Evolutionary conservation across 495 filamentous ascomycete genomes (phyloP).

Genomic region (Podospora pseudopauciseta): DNA sequence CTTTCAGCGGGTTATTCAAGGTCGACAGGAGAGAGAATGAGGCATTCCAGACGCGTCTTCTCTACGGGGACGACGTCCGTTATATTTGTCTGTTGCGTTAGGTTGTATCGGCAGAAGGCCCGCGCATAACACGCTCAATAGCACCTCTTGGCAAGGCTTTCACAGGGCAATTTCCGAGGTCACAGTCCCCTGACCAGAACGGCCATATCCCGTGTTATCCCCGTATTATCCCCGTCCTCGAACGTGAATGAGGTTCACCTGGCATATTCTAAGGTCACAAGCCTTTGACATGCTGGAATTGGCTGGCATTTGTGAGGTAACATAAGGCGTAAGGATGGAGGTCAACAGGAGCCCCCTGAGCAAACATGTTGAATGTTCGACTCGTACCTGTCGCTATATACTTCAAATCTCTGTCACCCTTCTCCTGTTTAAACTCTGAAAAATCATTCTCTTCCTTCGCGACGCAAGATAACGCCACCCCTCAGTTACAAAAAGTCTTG

Average conservation of each 20-base stretch:
- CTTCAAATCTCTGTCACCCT: too few relatives aligned
- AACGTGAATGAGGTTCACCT: not conserved
- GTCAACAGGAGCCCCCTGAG: not conserved
- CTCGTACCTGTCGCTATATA: not conserved
- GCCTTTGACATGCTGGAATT: not conserved
- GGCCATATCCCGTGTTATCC: not conserved
- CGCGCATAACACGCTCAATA: not conserved
- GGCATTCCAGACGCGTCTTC: too few relatives aligned
- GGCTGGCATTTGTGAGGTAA: too few relatives aligned
- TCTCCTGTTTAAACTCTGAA: too few relatives aligned
- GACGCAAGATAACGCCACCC: too few relatives aligned
- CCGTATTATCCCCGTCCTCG: not conserved
- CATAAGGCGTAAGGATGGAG: too few relatives aligned
- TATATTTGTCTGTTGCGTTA: too few relatives aligned
- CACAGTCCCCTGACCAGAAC: too few relatives aligned
- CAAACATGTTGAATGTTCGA: not conserved
- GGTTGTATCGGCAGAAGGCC: not conserved
- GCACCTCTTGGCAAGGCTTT: not conserved
- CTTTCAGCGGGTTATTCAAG: not conserved
- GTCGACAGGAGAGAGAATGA: not conserved
- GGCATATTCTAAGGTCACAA: not conserved
- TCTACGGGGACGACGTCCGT: too few relatives aligned
- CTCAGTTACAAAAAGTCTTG: conserved; percentile 5
- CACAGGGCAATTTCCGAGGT: not conserved
- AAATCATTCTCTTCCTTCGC: too few relatives aligned